Evolutionary conservation across 208 protist species (phyloP).

Genomic region (Acanthamoeba lenticulata): DNA sequence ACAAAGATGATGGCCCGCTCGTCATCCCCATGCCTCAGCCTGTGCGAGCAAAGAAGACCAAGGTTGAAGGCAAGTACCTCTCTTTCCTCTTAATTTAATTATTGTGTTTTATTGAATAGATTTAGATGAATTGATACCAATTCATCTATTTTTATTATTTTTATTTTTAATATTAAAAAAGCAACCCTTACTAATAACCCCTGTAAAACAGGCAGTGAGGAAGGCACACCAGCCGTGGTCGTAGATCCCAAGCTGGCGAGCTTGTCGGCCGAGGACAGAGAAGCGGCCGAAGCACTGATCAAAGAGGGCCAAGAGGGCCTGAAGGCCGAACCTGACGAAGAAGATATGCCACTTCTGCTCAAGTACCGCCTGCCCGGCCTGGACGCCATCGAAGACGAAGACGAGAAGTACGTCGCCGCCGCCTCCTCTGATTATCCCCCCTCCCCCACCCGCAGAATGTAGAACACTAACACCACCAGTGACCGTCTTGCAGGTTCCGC

Average conservation of each 20-base stretch:
- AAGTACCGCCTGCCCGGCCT: conserved; percentile 53
- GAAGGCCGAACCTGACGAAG: not conserved
- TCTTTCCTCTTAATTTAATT: not conserved
- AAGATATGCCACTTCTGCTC: conserved; percentile 38
- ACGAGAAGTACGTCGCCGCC: not conserved
- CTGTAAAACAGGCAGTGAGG: not conserved
- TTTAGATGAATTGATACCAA: not conserved
- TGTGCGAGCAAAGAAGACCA: not conserved
- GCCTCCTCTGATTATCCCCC: not conserved
- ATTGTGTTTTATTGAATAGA: no score
- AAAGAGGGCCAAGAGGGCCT: not conserved
- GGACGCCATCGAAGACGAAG: conserved; percentile 52
- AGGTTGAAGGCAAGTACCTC: not conserved
- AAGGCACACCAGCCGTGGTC: not conserved
- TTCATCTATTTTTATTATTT: not conserved
- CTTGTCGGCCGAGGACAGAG: not conserved
- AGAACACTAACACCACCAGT: not conserved
- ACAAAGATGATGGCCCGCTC: not conserved
- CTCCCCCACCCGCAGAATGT: not conserved
- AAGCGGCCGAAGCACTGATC: conserved; percentile 33
- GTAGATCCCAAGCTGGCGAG: conserved; percentile 15
- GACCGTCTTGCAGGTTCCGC: not conserved
- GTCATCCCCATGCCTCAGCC: conserved; percentile 39
- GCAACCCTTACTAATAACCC: not conserved
- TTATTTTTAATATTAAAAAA: no score